Conservation (phyloP, 192 early-diverging fungal species). For the Linnemannia schmuckeri region DNA sequence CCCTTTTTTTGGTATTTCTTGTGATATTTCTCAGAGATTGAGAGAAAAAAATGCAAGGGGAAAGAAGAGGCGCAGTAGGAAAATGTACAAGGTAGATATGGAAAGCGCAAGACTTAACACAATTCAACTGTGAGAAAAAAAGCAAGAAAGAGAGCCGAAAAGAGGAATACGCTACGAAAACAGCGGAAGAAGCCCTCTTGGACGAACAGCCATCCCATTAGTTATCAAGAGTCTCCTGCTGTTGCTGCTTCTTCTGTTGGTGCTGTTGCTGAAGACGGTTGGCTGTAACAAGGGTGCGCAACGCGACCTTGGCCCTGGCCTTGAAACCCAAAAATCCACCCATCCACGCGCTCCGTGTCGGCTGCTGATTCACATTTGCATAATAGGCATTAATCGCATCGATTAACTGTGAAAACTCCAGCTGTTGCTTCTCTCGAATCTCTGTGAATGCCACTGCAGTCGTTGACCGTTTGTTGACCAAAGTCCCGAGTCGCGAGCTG, state of each 20-base stretch:
- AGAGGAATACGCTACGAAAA: too few species aligned
- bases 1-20: background rate
- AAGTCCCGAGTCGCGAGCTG: slow-evolving; percentile 94
- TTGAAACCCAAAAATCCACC: slow-evolving; percentile 94
- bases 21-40: too few species aligned
- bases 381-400: slow-evolving; percentile 76
- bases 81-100: too few species aligned
- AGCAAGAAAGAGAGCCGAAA: too few species aligned
- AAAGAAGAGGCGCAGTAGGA: too few species aligned
- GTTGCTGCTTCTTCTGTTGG: background rate
- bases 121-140: too few species aligned
- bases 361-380: slow-evolving; percentile 82
- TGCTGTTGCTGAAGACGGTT: background rate
- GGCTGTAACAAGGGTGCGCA: slow-evolving; percentile 50
- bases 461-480: slow-evolving; percentile 98
- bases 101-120: too few species aligned
- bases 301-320: slow-evolving; percentile 80
- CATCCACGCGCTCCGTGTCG: slow-evolving; percentile 90
- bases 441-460: slow-evolving; percentile 94
- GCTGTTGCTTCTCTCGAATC: slow-evolving; percentile 91
- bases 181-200: too few species aligned
- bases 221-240: background rate
- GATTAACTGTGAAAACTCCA: slow-evolving; percentile 82
- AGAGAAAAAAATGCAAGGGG: too few species aligned
- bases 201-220: too few species aligned